Evolutionary conservation across 257 asterid species (phyloP), one percentile per base, ranked within the genome.

Genomic region (Nicotiana sylvestris): DNA sequence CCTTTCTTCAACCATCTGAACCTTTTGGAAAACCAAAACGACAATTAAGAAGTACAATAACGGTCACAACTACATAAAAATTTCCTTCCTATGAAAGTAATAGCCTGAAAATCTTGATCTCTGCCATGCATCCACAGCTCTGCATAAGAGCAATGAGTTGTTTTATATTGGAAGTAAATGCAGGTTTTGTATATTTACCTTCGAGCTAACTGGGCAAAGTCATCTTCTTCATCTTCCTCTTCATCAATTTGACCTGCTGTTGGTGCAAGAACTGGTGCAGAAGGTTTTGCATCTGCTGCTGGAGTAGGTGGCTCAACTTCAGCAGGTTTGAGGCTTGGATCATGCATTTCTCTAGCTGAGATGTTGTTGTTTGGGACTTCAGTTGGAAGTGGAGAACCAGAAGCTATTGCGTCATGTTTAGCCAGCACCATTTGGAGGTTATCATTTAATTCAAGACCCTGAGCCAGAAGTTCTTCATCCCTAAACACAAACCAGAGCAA

Each of bases 141-240:
- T 33, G 10, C 64, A 58, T 29, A 18, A n/a, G 29, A 32, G 65
- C 6, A 30, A 60, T 21, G 77, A 13, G 49, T 37, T 60, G 27
- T 37, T 72, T 74, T 46, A 35, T 13, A 27, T 27, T 25, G 39
- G 62, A 35, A 76, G 3, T 51, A 51, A 60, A 70, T 8, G 17
- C 51, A 62, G 13, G 57, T 37, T 66, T 65, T 65, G 39, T 46
- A 66, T 39, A 81, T 10, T 76, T 53, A 93, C 99, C 99, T 96
- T 87, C 97, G 92, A 84, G 98, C 98, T 66, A 96, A 91, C 88
- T 70, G 94, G 13, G 98, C 96, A 78, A 96, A 96, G 88, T 96
- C 99, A 25, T 96, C 99, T 84, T 96, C 99, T 89, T 94, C 97
- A 80, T 93, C 97, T 30, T 93, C 98, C 81, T 91, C 97, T 83